Base-by-base conservation (phyloP, 2,329 filamentous ascomycete genomes). In the Phaeomoniella chlamydospora region DNA sequence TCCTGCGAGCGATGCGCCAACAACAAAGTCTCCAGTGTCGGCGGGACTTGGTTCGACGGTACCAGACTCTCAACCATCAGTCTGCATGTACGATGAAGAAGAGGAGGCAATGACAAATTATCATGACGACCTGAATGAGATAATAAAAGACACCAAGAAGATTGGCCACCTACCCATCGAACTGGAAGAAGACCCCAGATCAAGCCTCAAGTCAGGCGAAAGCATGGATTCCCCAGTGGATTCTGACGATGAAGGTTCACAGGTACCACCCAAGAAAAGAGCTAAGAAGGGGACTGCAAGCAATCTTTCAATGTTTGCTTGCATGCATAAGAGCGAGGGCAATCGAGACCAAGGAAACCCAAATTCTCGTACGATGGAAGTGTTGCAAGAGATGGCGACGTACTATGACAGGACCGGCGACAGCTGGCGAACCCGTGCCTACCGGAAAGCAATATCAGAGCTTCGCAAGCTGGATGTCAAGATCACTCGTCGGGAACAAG, bases 321-420 rank as follows among this genome's bases (percentile, higher is more conserved):
- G 74, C 48, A 77, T 77, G 72, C 60, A 73, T 31, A 67, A 67
- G 40, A 61, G 68, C 38, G 65, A 65, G 35, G 58, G 58, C 3
- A 51, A 49, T 16, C 53, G 55, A 4, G 51, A 57, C 11, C 49
- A 57, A 1, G 51, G 60, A 10, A 83, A 80, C 44, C 82, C 84
- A 0, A 96, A 94, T 51, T 61, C 64, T 1, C 63, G 70, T 10
- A 92, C 82, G 0, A 86, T 94, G 35, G 70, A 80, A 33, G 64
- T 90, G 2, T 63, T 94, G 4, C 72, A 85, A 47, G 67, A 80
- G 44, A 86, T 94, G 82, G 69, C 73, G 30, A 70, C 77, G 36
- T 80, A 88, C 54, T 93, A 94, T 53, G 70, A 70, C 3, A 68
- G 77, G 4, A 73, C 72, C n/a, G 68, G 75, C 29, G 86, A 94